These are phyloP conservation scores for Astragalus membranaceus DNA, from an alignment of 306 rosid species.

Conservation along the genomic window DNA sequence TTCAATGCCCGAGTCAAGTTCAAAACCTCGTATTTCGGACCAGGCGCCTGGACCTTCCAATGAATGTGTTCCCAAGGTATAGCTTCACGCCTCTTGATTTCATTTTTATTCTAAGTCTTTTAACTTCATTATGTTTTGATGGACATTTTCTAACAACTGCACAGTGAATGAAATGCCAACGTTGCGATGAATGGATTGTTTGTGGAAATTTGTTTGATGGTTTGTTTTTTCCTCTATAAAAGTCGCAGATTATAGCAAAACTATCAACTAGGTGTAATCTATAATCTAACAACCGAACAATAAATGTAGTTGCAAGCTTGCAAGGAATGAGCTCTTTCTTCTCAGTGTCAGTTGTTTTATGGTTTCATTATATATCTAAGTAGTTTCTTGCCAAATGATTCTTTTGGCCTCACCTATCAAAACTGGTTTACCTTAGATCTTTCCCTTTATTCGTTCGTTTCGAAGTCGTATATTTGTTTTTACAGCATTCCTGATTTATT, in stretches of 20 bases:
- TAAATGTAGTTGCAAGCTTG: too few relatives aligned
- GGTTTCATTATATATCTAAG: neutral
- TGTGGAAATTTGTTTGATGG: neutral
- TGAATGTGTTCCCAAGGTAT: constrained; percentile 69
- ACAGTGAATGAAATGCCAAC: neutral
- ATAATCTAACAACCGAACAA: too few relatives aligned
- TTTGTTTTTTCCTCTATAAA: neutral
- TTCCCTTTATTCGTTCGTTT: too few relatives aligned
- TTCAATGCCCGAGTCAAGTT: constrained; percentile 39
- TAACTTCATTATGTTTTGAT: neutral
- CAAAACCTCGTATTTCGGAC: constrained; percentile 32
- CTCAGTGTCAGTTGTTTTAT: neutral
- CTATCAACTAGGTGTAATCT: neutral
- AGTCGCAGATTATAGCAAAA: neutral
- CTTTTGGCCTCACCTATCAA: neutral
- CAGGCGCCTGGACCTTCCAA: constrained; percentile 38
- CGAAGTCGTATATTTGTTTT: too few relatives aligned
- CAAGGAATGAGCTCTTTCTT: constrained; percentile 2
- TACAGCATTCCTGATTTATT: too few relatives aligned
- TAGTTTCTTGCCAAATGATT: neutral
- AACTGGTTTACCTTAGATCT: too few relatives aligned
- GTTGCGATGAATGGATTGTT: neutral
- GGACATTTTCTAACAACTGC: constrained; percentile 6
- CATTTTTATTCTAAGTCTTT: neutral
- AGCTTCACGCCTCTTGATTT: constrained; percentile 3